Base-by-base conservation (phyloP, 306 rosid species). In the Sphenostylis stenocarpa region DNA sequence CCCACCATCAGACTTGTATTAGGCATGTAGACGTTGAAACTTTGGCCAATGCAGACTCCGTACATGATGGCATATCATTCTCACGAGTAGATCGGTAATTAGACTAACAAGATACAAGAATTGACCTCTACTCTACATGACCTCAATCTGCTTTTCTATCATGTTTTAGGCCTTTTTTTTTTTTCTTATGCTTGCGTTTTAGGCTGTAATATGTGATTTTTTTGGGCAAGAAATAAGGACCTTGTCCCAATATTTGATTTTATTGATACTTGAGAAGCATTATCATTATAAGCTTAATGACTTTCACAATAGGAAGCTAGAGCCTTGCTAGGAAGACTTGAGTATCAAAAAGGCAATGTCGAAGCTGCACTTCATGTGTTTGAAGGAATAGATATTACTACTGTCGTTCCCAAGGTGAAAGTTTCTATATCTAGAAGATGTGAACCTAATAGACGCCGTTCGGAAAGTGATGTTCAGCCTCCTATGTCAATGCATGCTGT, bases 311-410 rank as follows among this genome's bases (percentile, higher is more conserved):
- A 94, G 98, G 98, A 94, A 86, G 98, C 98, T 71, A 90, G 98
- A 82, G 98, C 98, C 61, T 84, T 94, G 66, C 81, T 94, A 19
- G 98, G 98, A 87, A 90, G 96, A 76, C 94, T 94, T 2, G 98
- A 94, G 85, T 94, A 90, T 81, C 98, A 91, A 66, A 91, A 86
- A 75, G 98, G 98, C 24, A 86, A 91, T 76, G 84, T 44, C 13
- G 94, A 91, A 87, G 98, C 87, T 82, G 97, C 98, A 43, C 97
- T 94, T 80, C 97, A 90, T 70, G 97, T 94, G 29, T 91, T 94
- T 86, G 95, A 90, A 86, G 98, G 98, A 83, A 94, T 94, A 72
- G 96, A 94, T 78, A 90, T 88, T 73, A 84, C 85, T 76, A 82
- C 93, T 57, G 89, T 94, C 75, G 70, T 83, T 86, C 90, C 97